phyloP scores from a whole-genome alignment of 2,329 filamentous ascomycete genomes.

The Pezicula radicicola region DNA sequence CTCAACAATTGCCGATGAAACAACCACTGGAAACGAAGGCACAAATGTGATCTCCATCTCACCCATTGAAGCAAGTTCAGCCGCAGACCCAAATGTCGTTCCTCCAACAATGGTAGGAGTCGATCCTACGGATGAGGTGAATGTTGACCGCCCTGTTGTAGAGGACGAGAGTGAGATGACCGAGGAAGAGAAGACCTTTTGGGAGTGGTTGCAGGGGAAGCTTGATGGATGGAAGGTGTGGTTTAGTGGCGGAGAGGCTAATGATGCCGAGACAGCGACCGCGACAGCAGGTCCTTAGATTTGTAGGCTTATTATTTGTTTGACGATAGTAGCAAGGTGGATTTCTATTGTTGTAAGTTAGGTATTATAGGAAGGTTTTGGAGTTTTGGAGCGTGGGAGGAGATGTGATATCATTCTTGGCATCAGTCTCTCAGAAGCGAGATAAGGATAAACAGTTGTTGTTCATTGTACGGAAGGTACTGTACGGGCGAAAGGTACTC shows the following conservation, averaged over 20 bases:
- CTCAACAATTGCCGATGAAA: background rate
- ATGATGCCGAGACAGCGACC: background rate
- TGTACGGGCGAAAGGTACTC: too few species aligned
- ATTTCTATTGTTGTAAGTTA: too few species aligned
- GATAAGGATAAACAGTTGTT: too few species aligned
- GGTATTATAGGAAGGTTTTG: too few species aligned
- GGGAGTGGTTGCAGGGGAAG: constrained; percentile 50
- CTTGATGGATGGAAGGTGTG: constrained; percentile 35
- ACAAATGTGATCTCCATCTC: constrained; percentile 22
- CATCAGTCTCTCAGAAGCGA: too few species aligned
- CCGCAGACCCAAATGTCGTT: constrained; percentile 19
- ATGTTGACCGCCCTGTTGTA: constrained; percentile 18
- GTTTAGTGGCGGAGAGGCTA: constrained; percentile 4
- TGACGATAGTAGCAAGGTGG: too few species aligned
- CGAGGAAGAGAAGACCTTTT: constrained; percentile 34
- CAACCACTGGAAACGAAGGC: constrained; percentile 7
- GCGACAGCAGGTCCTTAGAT: too few species aligned
- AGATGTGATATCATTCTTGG: too few species aligned
- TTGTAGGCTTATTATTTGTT: too few species aligned
- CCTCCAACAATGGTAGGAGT: constrained; percentile 25
- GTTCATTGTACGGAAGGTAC: too few species aligned
- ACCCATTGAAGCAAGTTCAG: constrained; percentile 24
- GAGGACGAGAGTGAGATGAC: constrained; percentile 19
- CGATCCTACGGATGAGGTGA: constrained; percentile 16
- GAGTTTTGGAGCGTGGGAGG: too few species aligned